Conservation (phyloP, 257 asterid species). For the Primulina eburnea region DNA sequence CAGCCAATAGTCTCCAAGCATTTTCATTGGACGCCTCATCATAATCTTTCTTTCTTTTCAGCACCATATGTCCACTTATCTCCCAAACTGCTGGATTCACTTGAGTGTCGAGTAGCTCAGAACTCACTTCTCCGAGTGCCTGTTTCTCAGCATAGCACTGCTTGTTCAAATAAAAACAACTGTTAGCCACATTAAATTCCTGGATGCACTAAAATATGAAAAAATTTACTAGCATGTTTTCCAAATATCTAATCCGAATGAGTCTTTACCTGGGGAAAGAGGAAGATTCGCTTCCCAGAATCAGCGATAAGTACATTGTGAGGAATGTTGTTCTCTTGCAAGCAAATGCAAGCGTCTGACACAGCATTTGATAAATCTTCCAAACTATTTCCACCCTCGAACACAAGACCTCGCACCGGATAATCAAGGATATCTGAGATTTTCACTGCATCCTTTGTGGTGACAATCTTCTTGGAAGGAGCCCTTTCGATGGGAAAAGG, state of each 20-base stretch:
- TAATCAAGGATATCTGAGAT: constrained; percentile 66
- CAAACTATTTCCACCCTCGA: constrained; percentile 65
- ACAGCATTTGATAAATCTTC: constrained; percentile 67
- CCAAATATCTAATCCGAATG: no score
- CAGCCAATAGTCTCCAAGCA: constrained; percentile 91
- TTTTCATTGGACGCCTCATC: constrained; percentile 84
- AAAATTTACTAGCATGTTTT: no score
- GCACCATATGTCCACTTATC: constrained; percentile 94
- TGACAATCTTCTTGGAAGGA: constrained; percentile 52
- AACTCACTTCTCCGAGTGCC: constrained; percentile 92
- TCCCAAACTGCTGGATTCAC: constrained; percentile 99
- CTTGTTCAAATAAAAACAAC: constrained; percentile 24
- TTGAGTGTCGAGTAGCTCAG: constrained; percentile 90
- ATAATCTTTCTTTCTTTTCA: constrained; percentile 81
- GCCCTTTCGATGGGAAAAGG: constrained; percentile 73
- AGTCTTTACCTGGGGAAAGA: constrained; percentile 77
- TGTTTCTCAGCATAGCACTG: constrained; percentile 99
- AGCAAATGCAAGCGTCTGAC: constrained; percentile 74
- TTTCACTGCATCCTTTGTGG: constrained; percentile 50
- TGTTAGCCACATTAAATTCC: neutral
- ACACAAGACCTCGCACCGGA: constrained; percentile 82
- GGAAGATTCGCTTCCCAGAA: constrained; percentile 73
- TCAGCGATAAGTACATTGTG: constrained; percentile 81
- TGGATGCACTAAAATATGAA: no score
- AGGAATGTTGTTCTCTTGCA: constrained; percentile 85